A percentile compares a stretch with the other conserved stretches of the same genome.
These are phyloP conservation scores for Nakazawaea laoshanensis DNA, from an alignment of 805 yeast genomes.

Conservation along the genomic window DNA sequence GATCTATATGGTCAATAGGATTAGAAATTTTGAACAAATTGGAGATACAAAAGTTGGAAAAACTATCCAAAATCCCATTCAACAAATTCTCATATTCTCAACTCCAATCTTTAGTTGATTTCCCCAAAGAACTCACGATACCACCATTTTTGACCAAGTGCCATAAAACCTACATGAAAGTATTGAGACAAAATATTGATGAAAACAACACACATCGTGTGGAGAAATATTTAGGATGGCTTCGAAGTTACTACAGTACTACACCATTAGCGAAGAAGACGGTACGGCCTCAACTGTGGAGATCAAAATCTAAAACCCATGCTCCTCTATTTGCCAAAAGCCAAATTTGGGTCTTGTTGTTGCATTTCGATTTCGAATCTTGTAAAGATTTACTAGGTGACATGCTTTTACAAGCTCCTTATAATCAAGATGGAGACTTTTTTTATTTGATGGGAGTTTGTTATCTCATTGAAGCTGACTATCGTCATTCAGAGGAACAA, in stretches of 20 bases:
- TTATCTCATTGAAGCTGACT: constrained; percentile 15
- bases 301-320: constrained; percentile 29
- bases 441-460: constrained; percentile 24
- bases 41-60: constrained; percentile 12
- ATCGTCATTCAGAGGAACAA: constrained; percentile 6
- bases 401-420: constrained; percentile 33
- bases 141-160: background rate
- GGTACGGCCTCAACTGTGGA: constrained; percentile 27
- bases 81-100: constrained; percentile 4
- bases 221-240: constrained; percentile 29
- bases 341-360: constrained; percentile 32
- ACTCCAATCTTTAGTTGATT: constrained; percentile 5
- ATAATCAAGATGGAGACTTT: constrained; percentile 29
- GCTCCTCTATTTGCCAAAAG: constrained; percentile 32
- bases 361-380: constrained; percentile 24
- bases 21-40: constrained; percentile 36
- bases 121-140: background rate
- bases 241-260: constrained; percentile 19
- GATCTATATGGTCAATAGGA: constrained; percentile 58
- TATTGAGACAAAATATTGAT: background rate
- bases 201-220: constrained; percentile 11
- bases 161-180: background rate
- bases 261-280: background rate
- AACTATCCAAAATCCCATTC: background rate
- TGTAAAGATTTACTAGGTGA: constrained; percentile 28